A percentile compares a stretch with the other conserved stretches of the same genome.
phyloP scores from a whole-genome alignment of 2,329 filamentous ascomycete genomes.

The Sphaerulina populicola region DNA sequence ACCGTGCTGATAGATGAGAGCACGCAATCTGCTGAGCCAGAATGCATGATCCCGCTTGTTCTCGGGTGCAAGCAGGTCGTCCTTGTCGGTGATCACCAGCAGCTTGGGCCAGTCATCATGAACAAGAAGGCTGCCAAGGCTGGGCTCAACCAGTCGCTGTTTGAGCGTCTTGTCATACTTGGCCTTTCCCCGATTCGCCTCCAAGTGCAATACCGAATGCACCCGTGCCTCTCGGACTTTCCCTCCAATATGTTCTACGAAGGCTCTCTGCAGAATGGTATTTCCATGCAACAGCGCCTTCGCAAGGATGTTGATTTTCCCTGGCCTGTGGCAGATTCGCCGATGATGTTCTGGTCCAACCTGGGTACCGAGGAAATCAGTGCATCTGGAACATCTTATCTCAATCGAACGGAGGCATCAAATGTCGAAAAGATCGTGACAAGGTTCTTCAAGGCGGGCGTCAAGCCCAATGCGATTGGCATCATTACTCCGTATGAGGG shows the following conservation, averaged over 20 bases:
- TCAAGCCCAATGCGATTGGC: constrained; percentile 87
- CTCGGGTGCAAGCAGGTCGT: constrained; percentile 98
- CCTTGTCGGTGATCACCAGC: constrained; percentile 96
- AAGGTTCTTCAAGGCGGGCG: constrained; percentile 95
- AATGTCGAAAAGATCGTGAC: constrained; percentile 99
- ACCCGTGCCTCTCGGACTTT: constrained; percentile 92
- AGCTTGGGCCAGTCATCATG: constrained; percentile 97
- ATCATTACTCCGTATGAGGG: constrained; percentile 99
- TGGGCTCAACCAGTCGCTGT: constrained; percentile 94
- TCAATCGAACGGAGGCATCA: constrained; percentile 92
- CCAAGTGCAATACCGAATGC: constrained; percentile 98
- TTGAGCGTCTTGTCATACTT: constrained; percentile 91
- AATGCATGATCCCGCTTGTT: constrained; percentile 97
- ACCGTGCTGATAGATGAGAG: constrained; percentile 98
- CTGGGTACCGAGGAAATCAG: constrained; percentile 96
- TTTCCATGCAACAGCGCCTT: constrained; percentile 79
- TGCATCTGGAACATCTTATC: constrained; percentile 91
- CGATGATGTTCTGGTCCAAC: constrained; percentile 99
- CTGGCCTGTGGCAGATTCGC: constrained; percentile 86
- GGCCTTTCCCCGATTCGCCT: constrained; percentile 82
- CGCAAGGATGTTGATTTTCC: constrained; percentile 94
- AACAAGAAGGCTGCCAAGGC: constrained; percentile 99
- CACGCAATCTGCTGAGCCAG: constrained; percentile 93
- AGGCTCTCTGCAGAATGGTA: constrained; percentile 90
- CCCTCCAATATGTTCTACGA: constrained; percentile 99